A percentile compares a stretch with the other conserved stretches of the same genome.
Conservation (phyloP, 192 early-diverging fungal species). For the Backusella liffmaniae region DNA sequence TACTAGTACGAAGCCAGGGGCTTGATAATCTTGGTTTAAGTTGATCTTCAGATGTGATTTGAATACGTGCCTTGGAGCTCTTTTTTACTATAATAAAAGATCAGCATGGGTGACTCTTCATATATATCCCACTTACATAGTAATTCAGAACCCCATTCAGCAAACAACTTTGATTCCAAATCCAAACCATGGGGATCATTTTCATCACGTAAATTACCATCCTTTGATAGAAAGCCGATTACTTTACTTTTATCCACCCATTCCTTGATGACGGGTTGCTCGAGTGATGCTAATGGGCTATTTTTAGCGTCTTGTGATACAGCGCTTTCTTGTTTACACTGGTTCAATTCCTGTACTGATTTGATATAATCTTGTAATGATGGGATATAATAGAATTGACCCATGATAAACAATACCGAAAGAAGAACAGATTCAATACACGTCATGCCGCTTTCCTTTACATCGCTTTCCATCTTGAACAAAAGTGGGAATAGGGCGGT, state of each 20-base stretch:
- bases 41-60: neutral
- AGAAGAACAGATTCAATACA: constrained; percentile 6
- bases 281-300: neutral
- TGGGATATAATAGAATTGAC: constrained; percentile 11
- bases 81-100: constrained; percentile 9
- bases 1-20: constrained; percentile 18
- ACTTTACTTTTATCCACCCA: constrained; percentile 23
- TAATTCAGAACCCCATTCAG: constrained; percentile 31
- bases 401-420: constrained; percentile 1
- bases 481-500: constrained; percentile 17
- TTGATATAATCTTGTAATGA: constrained; percentile 13
- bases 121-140: constrained; percentile 1
- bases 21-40: constrained; percentile 29
- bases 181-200: constrained; percentile 34
- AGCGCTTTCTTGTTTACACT: neutral
- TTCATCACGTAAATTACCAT: constrained; percentile 19
- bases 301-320: neutral
- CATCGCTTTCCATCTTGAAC: constrained; percentile 23
- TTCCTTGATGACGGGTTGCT: neutral
- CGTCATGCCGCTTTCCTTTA: constrained; percentile 12
- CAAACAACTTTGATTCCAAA: constrained; percentile 33
- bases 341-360: neutral
- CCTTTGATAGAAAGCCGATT: constrained; percentile 24
- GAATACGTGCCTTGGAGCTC: constrained; percentile 2
- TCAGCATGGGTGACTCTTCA: too few species aligned